These are phyloP conservation scores for Dovyalis caffra DNA, from an alignment of 345 rosid species.

Conservation along the genomic window DNA sequence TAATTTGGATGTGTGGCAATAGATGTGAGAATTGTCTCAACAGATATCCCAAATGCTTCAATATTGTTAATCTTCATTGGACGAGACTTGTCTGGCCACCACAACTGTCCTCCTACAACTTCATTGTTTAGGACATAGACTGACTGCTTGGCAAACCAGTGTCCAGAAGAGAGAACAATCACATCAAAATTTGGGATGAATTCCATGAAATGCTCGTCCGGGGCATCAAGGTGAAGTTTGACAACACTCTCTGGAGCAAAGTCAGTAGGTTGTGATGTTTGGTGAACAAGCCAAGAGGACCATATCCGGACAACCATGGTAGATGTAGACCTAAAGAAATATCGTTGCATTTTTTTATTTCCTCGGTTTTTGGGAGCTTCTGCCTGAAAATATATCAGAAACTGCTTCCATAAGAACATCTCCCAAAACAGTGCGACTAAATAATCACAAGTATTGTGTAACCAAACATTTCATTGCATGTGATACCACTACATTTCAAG, in stretches of 20 bases:
- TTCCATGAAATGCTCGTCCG: slow-evolving; percentile 73
- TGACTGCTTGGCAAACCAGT: slow-evolving; percentile 97
- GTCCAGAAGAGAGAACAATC: slow-evolving; percentile 86
- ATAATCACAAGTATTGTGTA: background rate
- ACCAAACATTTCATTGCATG: background rate
- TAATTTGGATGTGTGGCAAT: slow-evolving; percentile 68
- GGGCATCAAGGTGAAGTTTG: slow-evolving; percentile 87
- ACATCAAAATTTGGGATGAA: slow-evolving; percentile 65
- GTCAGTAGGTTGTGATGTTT: slow-evolving; percentile 55
- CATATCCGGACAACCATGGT: slow-evolving; percentile 79
- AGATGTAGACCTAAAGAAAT: slow-evolving; percentile 66
- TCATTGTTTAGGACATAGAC: slow-evolving; percentile 75
- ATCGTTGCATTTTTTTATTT: slow-evolving; percentile 82
- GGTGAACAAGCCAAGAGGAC: slow-evolving; percentile 97
- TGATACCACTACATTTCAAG: background rate
- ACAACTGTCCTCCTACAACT: slow-evolving; percentile 89
- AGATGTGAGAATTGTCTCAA: slow-evolving; percentile 71
- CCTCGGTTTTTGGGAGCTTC: slow-evolving; percentile 91
- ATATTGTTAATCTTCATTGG: slow-evolving; percentile 73
- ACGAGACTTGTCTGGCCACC: slow-evolving; percentile 83
- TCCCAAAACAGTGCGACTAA: background rate
- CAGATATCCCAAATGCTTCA: slow-evolving; percentile 86
- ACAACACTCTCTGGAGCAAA: slow-evolving; percentile 72
- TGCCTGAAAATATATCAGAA: slow-evolving; percentile 50
- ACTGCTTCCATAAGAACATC: background rate